Evolutionary conservation across 73 alveolate genomes (phyloP), one percentile per base, ranked within the genome.

Genomic region (Stentor coeruleus): DNA sequence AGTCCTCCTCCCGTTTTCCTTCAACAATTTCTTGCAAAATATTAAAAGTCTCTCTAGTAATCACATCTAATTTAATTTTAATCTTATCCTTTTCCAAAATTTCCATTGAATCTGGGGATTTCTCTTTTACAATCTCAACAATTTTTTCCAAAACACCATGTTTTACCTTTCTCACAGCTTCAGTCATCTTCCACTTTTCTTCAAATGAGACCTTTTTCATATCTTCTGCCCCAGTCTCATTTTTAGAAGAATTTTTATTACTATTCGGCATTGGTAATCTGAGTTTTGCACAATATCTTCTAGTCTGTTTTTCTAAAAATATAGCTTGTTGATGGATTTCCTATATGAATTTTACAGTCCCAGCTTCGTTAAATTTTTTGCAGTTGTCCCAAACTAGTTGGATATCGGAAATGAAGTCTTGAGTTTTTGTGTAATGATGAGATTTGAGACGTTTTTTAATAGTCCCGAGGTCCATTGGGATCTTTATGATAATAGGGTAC

Each of bases 381-480:
- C 99, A 94, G 89, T 94, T 91, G 80, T 94, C 96, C 98, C 98
- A 94, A 20, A 94, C 86, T 57, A 94, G 86, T 87, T 91, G 93
- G 4, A 95, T 41, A 83, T 95, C 99, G 66, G 85, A 82, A 86
- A 91, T 90, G 91, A 91, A 90, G 6, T 89, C 97, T 59, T 91
- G 95, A 72, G 85, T 79, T 20, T 84, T 87, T 59, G 59, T 59
- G 82, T 93, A 95, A 33, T 39, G 80, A 81, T 91, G 86, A 77
- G 85, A 84, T 38, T 72, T 59, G 28, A 94, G 88, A 86, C 90
- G 89, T 81, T 80, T 85, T 91, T 95, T 97, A 66, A 97, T 91
- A 14, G 98, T 90, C 35, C 98, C 97, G 74, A 97, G 88, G 83
- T 97, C 99, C 99, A 97, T 97, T 3, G 99, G 99, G 59, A 89